Percentiles rank a stretch among this genome's conserved stretches.
These are phyloP conservation scores for Hypoxylon subgilvum DNA, from an alignment of 495 filamentous ascomycete genomes.

Conservation along the genomic window DNA sequence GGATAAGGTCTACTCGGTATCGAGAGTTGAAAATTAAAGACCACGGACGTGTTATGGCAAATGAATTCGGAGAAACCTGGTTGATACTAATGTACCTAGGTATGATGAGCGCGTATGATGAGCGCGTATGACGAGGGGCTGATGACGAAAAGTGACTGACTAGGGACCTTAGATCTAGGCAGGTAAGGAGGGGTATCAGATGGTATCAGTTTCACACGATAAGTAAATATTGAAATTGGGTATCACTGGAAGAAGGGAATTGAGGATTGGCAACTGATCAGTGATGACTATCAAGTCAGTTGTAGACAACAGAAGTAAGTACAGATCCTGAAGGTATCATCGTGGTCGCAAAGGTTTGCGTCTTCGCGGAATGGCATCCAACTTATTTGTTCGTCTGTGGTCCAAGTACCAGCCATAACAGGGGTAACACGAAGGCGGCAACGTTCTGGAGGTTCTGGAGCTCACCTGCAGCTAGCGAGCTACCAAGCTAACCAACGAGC, in stretches of 20 bases:
- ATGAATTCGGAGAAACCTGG: too few relatives aligned
- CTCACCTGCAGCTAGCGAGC: neutral
- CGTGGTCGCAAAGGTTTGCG: constrained; percentile 17
- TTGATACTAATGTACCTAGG: too few relatives aligned
- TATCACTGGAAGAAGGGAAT: constrained; percentile 15
- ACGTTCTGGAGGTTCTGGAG: constrained; percentile 1
- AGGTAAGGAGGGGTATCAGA: constrained; percentile 18
- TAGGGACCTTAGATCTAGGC: too few relatives aligned
- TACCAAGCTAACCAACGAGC: neutral
- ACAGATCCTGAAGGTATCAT: neutral
- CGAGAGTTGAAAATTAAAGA: neutral
- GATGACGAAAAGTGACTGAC: neutral
- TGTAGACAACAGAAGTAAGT: too few relatives aligned
- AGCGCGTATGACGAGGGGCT: too few relatives aligned
- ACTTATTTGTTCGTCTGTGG: constrained; percentile 3
- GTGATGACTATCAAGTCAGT: too few relatives aligned
- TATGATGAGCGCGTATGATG: too few relatives aligned
- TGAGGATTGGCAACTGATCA: too few relatives aligned
- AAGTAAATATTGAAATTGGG: constrained; percentile 4
- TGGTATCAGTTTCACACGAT: constrained; percentile 33
- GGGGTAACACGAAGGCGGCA: constrained; percentile 4
- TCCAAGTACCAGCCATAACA: too few relatives aligned
- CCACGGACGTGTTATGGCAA: too few relatives aligned
- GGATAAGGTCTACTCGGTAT: neutral
- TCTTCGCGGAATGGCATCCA: neutral